phyloP scores from a whole-genome alignment of 805 yeast species.

The Scheffersomyces amazonensis region DNA sequence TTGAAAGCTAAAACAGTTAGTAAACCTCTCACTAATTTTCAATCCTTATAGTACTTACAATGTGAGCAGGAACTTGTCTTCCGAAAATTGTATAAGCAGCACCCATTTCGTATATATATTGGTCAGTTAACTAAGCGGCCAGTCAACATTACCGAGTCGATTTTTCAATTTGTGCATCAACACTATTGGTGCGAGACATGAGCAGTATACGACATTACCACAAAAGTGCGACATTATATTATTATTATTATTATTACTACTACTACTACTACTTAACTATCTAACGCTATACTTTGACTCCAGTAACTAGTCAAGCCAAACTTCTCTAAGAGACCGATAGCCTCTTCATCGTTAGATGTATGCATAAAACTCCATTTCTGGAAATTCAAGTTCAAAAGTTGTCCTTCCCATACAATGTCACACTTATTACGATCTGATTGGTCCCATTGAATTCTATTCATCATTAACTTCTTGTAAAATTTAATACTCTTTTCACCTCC shows the following conservation, averaged over 20 bases:
- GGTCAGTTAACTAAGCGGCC: too few relatives aligned
- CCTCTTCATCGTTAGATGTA: conserved; percentile 49
- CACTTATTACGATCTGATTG: conserved; percentile 38
- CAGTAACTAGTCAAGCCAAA: conserved; percentile 61
- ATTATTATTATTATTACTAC: too few relatives aligned
- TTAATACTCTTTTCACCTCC: conserved; percentile 65
- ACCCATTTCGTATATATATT: too few relatives aligned
- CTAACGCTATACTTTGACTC: conserved; percentile 33
- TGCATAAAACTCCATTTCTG: conserved; percentile 67
- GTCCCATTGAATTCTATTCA: conserved; percentile 66
- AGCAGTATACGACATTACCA: too few relatives aligned
- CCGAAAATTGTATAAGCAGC: conserved; percentile 43
- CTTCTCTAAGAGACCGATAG: conserved; percentile 45
- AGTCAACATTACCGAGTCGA: too few relatives aligned
- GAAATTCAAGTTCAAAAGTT: conserved; percentile 50
- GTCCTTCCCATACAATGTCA: conserved; percentile 69
- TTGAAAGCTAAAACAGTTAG: conserved; percentile 28
- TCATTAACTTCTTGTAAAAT: conserved; percentile 62
- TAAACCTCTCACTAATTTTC: not conserved
- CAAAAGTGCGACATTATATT: too few relatives aligned
- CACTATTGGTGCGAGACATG: too few relatives aligned
- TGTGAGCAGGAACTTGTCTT: conserved; percentile 43
- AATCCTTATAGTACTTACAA: conserved; percentile 26
- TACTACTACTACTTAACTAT: too few relatives aligned
- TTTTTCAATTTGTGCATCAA: too few relatives aligned